phyloP scores from a whole-genome alignment of 2,329 filamentous ascomycete species.

The Fusarium sp. region DNA sequence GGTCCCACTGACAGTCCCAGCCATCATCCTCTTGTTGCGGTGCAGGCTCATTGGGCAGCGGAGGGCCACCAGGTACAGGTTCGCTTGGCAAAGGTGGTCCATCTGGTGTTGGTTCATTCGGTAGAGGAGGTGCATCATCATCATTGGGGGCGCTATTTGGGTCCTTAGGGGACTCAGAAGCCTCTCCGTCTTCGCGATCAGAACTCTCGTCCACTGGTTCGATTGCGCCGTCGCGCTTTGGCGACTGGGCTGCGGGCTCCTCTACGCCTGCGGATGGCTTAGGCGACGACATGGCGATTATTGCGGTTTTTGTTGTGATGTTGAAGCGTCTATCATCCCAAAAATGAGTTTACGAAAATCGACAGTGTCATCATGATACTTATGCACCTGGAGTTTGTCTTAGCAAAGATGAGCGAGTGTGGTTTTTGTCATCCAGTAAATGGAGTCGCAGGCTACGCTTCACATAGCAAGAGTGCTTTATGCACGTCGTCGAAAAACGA shows the following conservation, averaged over 20 bases:
- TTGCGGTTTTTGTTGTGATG: slow-evolving; percentile 27
- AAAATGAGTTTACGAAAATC: slow-evolving; percentile 52
- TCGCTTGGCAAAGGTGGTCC: slow-evolving; percentile 50
- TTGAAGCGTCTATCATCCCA: slow-evolving; percentile 49
- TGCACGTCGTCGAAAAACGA: slow-evolving; percentile 14
- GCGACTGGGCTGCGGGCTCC: slow-evolving; percentile 25
- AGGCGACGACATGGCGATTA: slow-evolving; percentile 37
- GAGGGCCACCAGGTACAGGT: slow-evolving; percentile 47
- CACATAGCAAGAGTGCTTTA: slow-evolving; percentile 36
- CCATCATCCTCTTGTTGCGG: slow-evolving; percentile 74
- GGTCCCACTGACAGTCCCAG: slow-evolving; percentile 85
- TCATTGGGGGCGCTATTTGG: slow-evolving; percentile 19
- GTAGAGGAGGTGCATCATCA: slow-evolving; percentile 50
- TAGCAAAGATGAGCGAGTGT: slow-evolving; percentile 36
- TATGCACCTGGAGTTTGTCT: slow-evolving; percentile 53
- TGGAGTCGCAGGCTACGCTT: slow-evolving; percentile 25
- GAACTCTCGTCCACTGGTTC: slow-evolving; percentile 19
- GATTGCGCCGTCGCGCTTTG: slow-evolving; percentile 26
- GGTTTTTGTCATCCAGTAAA: slow-evolving; percentile 16
- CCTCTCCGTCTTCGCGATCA: slow-evolving; percentile 41
- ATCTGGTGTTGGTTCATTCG: slow-evolving; percentile 46
- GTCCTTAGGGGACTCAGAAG: slow-evolving; percentile 23
- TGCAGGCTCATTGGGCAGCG: slow-evolving; percentile 55
- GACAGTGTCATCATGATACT: slow-evolving; percentile 50
- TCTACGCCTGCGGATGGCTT: slow-evolving; percentile 24